Conservation (phyloP, 148 eudicot species). For the Amaranthus hypochondriacus region DNA sequence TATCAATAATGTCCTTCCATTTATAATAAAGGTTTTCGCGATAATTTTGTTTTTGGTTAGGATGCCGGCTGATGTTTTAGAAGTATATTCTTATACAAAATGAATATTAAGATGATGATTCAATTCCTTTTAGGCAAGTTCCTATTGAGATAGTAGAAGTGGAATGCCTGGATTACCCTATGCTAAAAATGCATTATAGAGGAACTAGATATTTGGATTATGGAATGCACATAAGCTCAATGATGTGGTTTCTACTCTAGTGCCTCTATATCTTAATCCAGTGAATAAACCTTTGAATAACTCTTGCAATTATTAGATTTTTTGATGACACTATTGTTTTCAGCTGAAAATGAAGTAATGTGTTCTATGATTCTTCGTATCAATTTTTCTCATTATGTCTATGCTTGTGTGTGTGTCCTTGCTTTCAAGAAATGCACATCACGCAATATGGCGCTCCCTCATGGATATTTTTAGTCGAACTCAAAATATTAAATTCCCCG, state of each 20-base stretch:
- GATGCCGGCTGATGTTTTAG: not conserved
- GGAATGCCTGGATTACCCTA: not conserved
- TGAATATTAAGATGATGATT: not conserved
- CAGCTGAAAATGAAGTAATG: not conserved
- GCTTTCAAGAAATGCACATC: not conserved
- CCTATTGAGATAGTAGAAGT: not conserved
- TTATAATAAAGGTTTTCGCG: slow-evolving; percentile 2
- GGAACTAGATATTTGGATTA: not conserved
- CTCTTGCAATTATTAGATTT: not conserved
- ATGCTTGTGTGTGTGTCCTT: not conserved
- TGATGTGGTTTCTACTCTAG: not conserved
- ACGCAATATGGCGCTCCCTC: no score
- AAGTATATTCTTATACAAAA: not conserved
- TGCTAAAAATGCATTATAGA: not conserved
- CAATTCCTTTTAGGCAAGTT: no score
- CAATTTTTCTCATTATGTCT: not conserved
- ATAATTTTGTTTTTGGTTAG: not conserved
- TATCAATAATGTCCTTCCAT: slow-evolving; percentile 1
- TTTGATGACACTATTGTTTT: no score
- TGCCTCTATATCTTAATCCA: not conserved
- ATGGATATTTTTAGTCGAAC: no score
- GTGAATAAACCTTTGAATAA: no score
- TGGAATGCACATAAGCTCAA: not conserved
- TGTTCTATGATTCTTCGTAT: not conserved
- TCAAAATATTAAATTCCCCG: no score